Evolutionary conservation across 1,139 yeast species (phyloP), one percentile per base, ranked within the genome.

Genomic region (Debaryomyces sp.): DNA sequence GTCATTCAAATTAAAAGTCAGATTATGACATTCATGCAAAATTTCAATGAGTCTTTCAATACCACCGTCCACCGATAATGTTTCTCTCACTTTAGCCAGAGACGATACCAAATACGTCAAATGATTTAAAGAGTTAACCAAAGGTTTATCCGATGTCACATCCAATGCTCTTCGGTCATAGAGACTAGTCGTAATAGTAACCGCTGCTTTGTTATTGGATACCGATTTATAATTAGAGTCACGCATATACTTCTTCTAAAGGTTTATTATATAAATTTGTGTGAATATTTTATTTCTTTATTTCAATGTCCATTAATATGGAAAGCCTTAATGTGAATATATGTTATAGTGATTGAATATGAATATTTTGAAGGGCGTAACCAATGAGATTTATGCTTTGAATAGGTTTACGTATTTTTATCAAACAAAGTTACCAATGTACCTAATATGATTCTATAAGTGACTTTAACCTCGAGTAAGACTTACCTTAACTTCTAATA

Each of bases 111-210:
- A 77, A 62, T 87, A 89, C 0, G 97, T 90, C 49, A 94, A 76
- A 69, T 91, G 96, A 66, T 94, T 92, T 56, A 94, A 73, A 8
- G 97, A 89, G 73, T 90, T 91, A 48, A 94, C 96, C 53, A 94
- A 77, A 0, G 99, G 98, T 56, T 88, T 83, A 63, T 89, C 95
- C 24, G 91, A 82, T 1, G 97, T 87, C 52, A 92, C 89, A 65
- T 94, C 99, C 50, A 94, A 76, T 0, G 98, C 98, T 46, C 98
- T 73, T 54, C 98, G 73, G 68, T 94, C 98, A 63, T 94, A 94
- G 36, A 92, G 81, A 33, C 92, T 84, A 26, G 96, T 82, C 9
- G 97, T 87, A 52, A 94, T 91, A 32, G 94, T 85, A 38, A 92
- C 89, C 17, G 97, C 91, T 5, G 99, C 97, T 64, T 87, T 80